Conservation (phyloP, 1,284 basidiomycete species). For the Coniferiporia weirii region DNA sequence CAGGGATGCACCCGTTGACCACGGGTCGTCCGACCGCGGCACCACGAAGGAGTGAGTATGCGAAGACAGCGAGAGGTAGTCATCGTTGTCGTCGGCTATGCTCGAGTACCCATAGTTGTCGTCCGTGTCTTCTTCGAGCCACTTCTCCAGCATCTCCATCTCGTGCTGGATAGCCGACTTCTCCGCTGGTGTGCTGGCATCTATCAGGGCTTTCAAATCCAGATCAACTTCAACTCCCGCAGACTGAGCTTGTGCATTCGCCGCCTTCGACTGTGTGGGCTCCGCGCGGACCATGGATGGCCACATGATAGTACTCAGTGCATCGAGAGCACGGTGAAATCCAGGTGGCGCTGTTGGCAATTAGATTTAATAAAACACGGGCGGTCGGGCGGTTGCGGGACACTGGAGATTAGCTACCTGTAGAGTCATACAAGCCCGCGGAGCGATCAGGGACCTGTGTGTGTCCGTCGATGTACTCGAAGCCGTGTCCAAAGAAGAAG, state of each 20-base stretch:
- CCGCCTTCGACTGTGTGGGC: constrained; percentile 9
- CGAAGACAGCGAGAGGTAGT: constrained; percentile 1
- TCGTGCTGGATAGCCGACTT: constrained; percentile 27
- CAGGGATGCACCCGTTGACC: constrained; percentile 3
- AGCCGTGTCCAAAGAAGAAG: constrained; percentile 60
- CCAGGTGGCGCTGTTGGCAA: constrained; percentile 40
- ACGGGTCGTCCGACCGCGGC: constrained; percentile 8
- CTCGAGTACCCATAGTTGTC: neutral
- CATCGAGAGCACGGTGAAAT: constrained; percentile 65
- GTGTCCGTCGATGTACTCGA: constrained; percentile 61
- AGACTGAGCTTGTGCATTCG: neutral
- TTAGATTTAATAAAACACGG: constrained; percentile 7
- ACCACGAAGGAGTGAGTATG: neutral
- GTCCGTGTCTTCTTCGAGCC: constrained; percentile 41
- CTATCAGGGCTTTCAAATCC: constrained; percentile 21
- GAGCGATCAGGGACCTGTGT: neutral
- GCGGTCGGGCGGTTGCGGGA: neutral
- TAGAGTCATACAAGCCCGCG: neutral
- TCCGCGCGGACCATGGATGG: constrained; percentile 55
- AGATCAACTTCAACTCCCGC: constrained; percentile 3
- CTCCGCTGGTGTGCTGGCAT: constrained; percentile 9
- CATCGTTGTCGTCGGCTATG: constrained; percentile 4
- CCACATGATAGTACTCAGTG: constrained; percentile 82
- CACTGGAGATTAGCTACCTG: constrained; percentile 1
- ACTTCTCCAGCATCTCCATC: constrained; percentile 54